Evolutionary conservation across 202 grass and related monocot species (phyloP), one percentile per base, ranked within the genome.

Genomic region (Schoenoplectus triqueter): DNA sequence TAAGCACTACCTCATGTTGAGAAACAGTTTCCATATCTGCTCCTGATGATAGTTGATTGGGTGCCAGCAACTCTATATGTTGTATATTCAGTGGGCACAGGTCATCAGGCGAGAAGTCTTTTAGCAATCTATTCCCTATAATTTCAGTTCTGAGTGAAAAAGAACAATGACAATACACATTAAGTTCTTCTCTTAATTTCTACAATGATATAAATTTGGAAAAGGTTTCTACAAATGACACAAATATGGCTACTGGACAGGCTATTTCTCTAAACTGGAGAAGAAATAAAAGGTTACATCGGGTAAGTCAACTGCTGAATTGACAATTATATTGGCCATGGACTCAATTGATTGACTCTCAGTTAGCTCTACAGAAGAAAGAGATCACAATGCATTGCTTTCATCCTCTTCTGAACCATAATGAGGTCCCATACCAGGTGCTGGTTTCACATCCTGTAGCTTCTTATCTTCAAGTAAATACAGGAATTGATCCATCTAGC

Each of bases 401-500:
- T 92, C 92, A 48, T 99, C 97, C 90, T 99, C 93, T 69, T 91
- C 85, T 19, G 93, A 96, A 82, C 97, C 97, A 82, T 96, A 99
- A 83, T 54, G 47, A 84, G 73, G 71, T 93, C 81, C 90, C 39
- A 86, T 82, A 0, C 80, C 80, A 84, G 64, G 14, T 78, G 86
- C 74, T 71, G 84, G 83, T 59, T 96, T 92, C 83, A 99, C 87
- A 21, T 92, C 93, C 68, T 85, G 86, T 87, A 99, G 91, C 79
- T 85, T 99, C 82, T 84, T 92, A 61, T 99, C 92, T 73, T 96
- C 87, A 80, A 92, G 81, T 86, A 99, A 87, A 87, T 50, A 88
- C 55, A 99, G 93, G 86, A 99, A 99, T 8, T 92, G 97, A 94
- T 99, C 97, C 62, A 83, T 82, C 97, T 99, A 86, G 64, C 49